A percentile compares a stretch with the other conserved stretches of the same genome.
Evolutionary conservation across 495 filamentous ascomycete genomes (phyloP).

Genomic region (Astrocystis sublimbata): DNA sequence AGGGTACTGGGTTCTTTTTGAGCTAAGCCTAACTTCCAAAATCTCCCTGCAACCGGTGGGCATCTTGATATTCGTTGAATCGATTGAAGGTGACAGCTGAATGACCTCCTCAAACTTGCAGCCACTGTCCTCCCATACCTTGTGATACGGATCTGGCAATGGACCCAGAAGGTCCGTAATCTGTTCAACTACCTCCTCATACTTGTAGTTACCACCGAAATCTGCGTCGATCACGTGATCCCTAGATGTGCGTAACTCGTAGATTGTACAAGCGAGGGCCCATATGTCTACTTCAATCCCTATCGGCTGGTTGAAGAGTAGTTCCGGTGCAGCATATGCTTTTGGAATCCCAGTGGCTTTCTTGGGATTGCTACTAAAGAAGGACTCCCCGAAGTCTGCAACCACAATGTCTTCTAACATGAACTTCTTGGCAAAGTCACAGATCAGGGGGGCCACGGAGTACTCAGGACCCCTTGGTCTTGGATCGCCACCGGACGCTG

Average conservation of each 20-base stretch:
- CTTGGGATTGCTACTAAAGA: background rate
- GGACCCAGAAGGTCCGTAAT: background rate
- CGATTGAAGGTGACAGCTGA: no score
- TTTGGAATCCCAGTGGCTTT: background rate
- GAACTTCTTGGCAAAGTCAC: background rate
- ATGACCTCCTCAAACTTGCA: background rate
- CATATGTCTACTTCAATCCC: background rate
- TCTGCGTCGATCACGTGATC: background rate
- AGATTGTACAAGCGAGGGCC: background rate
- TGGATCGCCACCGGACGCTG: background rate
- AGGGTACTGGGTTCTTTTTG: background rate
- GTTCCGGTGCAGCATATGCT: background rate
- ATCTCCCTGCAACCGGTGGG: background rate
- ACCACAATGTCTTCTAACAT: background rate
- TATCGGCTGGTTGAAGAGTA: background rate
- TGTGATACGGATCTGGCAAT: background rate
- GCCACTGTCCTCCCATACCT: background rate
- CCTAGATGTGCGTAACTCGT: slow-evolving; percentile 5
- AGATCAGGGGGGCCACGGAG: background rate
- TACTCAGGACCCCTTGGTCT: background rate
- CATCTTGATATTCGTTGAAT: background rate
- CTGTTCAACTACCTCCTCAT: background rate
- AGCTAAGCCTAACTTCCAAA: background rate
- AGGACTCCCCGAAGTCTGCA: slow-evolving; percentile 1
- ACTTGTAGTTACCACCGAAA: background rate